Evolutionary conservation across 805 yeast genomes (phyloP).

Genomic region (Candida xiaguanensis): DNA sequence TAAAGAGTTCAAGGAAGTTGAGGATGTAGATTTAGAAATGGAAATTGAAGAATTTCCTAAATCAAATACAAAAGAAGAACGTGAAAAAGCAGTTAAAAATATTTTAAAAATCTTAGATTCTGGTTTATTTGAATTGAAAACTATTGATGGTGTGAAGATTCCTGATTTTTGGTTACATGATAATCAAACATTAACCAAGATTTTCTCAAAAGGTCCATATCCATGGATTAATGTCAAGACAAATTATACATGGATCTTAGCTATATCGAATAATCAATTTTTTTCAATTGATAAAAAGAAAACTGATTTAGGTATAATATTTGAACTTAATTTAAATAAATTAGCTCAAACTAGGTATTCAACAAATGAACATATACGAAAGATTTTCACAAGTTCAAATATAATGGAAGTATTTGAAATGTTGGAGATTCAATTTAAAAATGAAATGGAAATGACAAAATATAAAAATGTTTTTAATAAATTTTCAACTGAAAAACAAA

Average conservation of each 20-base stretch:
- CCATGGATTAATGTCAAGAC: conserved; percentile 3
- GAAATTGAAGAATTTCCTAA: background rate
- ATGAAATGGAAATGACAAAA: background rate
- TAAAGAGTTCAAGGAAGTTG: background rate
- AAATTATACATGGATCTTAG: background rate
- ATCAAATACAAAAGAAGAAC: background rate
- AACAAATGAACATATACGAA: background rate
- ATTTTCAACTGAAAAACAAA: conserved; percentile 4
- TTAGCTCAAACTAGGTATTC: background rate
- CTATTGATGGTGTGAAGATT: conserved; percentile 1
- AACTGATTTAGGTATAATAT: background rate
- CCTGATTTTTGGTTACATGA: conserved; percentile 4
- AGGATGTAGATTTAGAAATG: background rate
- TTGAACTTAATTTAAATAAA: background rate
- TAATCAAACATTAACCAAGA: background rate
- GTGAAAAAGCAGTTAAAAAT: conserved; percentile 1
- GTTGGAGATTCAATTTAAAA: background rate
- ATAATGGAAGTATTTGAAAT: conserved; percentile 3
- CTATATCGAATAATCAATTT: background rate
- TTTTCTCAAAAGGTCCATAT: conserved; percentile 1
- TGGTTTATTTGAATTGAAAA: conserved; percentile 3
- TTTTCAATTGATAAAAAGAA: background rate
- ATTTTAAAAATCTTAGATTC: background rate
- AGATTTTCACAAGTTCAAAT: conserved; percentile 1
- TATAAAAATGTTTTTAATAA: background rate